These are phyloP conservation scores for Paraconiothyrium sp. DNA, from an alignment of 2,329 filamentous ascomycete genomes.

Conservation along the genomic window DNA sequence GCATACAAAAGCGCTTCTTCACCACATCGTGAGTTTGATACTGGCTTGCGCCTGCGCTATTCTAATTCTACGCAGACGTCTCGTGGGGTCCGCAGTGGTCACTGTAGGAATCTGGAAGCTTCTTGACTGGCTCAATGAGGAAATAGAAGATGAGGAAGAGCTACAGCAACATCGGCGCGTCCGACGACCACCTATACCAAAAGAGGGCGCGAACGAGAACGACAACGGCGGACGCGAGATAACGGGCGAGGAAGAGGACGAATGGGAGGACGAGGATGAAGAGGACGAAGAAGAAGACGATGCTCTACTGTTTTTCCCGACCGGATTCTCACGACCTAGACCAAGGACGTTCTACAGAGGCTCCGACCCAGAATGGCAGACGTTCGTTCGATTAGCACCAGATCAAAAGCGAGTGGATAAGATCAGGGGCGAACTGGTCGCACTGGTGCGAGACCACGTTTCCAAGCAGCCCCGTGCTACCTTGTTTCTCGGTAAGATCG, in stretches of 20 bases:
- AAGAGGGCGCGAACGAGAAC: constrained; percentile 1
- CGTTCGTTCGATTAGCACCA: constrained; percentile 57
- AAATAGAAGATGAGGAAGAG: constrained; percentile 34
- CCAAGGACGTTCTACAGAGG: constrained; percentile 57
- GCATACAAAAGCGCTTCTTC: constrained; percentile 50
- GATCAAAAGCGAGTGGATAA: constrained; percentile 52
- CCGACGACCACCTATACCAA: constrained; percentile 14
- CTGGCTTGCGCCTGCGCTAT: constrained; percentile 19
- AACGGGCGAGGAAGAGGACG: constrained; percentile 28
- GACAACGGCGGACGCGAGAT: constrained; percentile 28
- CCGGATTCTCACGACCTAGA: constrained; percentile 56
- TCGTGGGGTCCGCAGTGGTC: constrained; percentile 35
- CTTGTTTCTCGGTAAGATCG: constrained; percentile 49
- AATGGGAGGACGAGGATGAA: constrained; percentile 40
- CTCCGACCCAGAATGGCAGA: constrained; percentile 64
- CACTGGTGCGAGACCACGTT: constrained; percentile 42
- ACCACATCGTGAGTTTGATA: constrained; percentile 42
- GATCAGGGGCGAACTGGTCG: constrained; percentile 53
- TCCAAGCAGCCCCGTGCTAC: constrained; percentile 42
- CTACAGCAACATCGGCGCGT: constrained; percentile 19
- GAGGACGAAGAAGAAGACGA: constrained; percentile 43
- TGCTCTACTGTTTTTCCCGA: constrained; percentile 58
- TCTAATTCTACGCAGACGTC: constrained; percentile 28
- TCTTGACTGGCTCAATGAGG: constrained; percentile 34
- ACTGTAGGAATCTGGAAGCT: constrained; percentile 31